Conservation (phyloP, 2,329 filamentous ascomycete species). For the Exophiala sp. region DNA sequence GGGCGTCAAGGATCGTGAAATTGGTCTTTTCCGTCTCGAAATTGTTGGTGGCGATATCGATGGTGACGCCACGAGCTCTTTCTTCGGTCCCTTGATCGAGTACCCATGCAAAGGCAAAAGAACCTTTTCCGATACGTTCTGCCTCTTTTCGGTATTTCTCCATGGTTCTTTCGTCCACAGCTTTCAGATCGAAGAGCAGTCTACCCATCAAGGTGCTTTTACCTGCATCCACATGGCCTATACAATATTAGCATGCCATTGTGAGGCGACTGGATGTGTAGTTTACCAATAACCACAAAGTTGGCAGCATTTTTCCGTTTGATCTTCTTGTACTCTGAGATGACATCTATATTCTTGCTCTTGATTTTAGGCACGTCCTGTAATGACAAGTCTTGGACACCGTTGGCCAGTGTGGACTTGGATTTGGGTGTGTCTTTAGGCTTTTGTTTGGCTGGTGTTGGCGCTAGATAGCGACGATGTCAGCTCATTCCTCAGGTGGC, state of each 20-base stretch:
- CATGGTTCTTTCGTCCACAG: slow-evolving; percentile 81
- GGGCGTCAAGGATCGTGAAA: slow-evolving; percentile 94
- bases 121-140: slow-evolving; percentile 86
- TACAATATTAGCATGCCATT: slow-evolving; percentile 25
- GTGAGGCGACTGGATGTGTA: slow-evolving; percentile 4
- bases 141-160: slow-evolving; percentile 87
- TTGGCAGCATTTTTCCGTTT: slow-evolving; percentile 76
- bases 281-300: slow-evolving; percentile 85
- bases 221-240: slow-evolving; percentile 93
- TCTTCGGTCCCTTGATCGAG: slow-evolving; percentile 91
- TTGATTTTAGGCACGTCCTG: slow-evolving; percentile 53
- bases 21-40: slow-evolving; percentile 84
- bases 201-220: slow-evolving; percentile 98
- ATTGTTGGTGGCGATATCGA: slow-evolving; percentile 91
- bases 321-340: slow-evolving; percentile 73
- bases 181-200: slow-evolving; percentile 81
- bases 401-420: slow-evolving; percentile 39
- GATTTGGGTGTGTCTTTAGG: slow-evolving; percentile 32
- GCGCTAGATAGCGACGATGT: slow-evolving; percentile 16
- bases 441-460: slow-evolving; percentile 41
- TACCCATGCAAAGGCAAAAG: slow-evolving; percentile 95
- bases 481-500: slow-evolving; percentile 35
- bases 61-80: slow-evolving; percentile 83
- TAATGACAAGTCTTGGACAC: slow-evolving; percentile 47
- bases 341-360: slow-evolving; percentile 78